phyloP scores from a whole-genome alignment of 495 filamentous ascomycete genomes.

The Umbilicaria muhlenbergii region DNA sequence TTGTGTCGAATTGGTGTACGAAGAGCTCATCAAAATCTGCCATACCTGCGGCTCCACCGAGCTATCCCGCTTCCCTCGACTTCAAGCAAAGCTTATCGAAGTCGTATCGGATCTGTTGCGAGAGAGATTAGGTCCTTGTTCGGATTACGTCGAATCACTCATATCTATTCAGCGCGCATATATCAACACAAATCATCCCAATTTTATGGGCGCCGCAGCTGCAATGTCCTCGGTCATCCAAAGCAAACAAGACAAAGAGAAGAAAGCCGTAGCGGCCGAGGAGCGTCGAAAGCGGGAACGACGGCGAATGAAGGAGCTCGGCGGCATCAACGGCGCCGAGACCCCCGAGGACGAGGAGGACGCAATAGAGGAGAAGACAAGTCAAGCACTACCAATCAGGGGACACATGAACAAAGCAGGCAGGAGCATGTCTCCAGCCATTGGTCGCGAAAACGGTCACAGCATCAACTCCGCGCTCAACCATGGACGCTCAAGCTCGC shows the following conservation, averaged over 20 bases:
- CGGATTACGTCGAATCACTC: slow-evolving; percentile 82
- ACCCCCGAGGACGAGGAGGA: slow-evolving; percentile 62
- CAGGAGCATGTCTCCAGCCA: slow-evolving; percentile 70
- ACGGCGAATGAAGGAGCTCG: slow-evolving; percentile 64
- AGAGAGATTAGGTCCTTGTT: slow-evolving; percentile 78
- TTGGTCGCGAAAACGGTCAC: slow-evolving; percentile 45
- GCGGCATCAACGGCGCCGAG: slow-evolving; percentile 54
- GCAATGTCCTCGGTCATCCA: slow-evolving; percentile 94
- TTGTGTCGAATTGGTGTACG: slow-evolving; percentile 95
- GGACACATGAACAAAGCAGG: slow-evolving; percentile 41
- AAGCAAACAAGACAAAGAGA: slow-evolving; percentile 84
- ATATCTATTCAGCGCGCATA: slow-evolving; percentile 97
- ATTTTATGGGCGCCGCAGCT: slow-evolving; percentile 94
- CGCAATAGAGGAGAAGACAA: slow-evolving; percentile 28
- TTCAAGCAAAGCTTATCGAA: slow-evolving; percentile 95
- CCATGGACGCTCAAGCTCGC: slow-evolving; percentile 45
- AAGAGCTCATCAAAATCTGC: slow-evolving; percentile 98
- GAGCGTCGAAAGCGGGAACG: slow-evolving; percentile 73
- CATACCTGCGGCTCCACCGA: slow-evolving; percentile 97
- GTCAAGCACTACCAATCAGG: slow-evolving; percentile 39
- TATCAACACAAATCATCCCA: slow-evolving; percentile 98
- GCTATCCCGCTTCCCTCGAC: slow-evolving; percentile 74
- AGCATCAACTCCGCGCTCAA: slow-evolving; percentile 50
- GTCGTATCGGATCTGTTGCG: slow-evolving; percentile 93
- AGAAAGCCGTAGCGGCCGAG: slow-evolving; percentile 61